phyloP scores from a whole-genome alignment of 1,139 yeast genomes.

The Torulaspora pretoriensis region DNA sequence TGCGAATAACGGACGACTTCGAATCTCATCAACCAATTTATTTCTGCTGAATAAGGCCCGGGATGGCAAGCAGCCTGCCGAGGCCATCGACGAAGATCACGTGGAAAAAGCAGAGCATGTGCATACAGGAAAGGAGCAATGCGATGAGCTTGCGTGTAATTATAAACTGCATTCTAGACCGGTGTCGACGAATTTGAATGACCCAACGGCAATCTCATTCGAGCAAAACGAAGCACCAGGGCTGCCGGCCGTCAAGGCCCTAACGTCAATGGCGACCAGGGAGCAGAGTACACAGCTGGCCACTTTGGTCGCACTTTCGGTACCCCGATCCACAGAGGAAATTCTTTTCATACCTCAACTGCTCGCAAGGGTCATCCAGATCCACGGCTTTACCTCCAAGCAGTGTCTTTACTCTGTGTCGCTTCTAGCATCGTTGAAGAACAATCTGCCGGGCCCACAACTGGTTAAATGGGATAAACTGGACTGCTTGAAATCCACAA shows the following conservation, averaged over 20 bases:
- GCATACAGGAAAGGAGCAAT: conserved; percentile 39
- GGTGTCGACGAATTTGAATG: conserved; percentile 29
- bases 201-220: conserved; percentile 37
- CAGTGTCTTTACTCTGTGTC: conserved; percentile 66
- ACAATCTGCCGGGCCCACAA: conserved; percentile 52
- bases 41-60: conserved; percentile 29
- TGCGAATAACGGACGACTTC: conserved; percentile 24
- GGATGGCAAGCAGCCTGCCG: conserved; percentile 1
- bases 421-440: conserved; percentile 64
- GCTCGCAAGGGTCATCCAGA: conserved; percentile 61
- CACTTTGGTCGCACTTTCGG: conserved; percentile 63
- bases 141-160: conserved; percentile 53
- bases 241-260: conserved; percentile 60
- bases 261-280: conserved; percentile 46
- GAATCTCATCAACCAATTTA: conserved; percentile 36
- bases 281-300: conserved; percentile 53
- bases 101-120: conserved; percentile 8
- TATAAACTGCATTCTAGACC: conserved; percentile 44
- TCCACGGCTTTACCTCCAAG: conserved; percentile 64
- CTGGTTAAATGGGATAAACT: conserved; percentile 48
- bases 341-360: conserved; percentile 68
- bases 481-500: conserved; percentile 18
- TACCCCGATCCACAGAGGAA: conserved; percentile 75
- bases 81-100: background rate
- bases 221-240: conserved; percentile 73